Percentiles rank a stretch among this genome's conserved stretches.
Conservation (phyloP, 2,329 filamentous ascomycete genomes). For the Pseudogymnoascus sp. region DNA sequence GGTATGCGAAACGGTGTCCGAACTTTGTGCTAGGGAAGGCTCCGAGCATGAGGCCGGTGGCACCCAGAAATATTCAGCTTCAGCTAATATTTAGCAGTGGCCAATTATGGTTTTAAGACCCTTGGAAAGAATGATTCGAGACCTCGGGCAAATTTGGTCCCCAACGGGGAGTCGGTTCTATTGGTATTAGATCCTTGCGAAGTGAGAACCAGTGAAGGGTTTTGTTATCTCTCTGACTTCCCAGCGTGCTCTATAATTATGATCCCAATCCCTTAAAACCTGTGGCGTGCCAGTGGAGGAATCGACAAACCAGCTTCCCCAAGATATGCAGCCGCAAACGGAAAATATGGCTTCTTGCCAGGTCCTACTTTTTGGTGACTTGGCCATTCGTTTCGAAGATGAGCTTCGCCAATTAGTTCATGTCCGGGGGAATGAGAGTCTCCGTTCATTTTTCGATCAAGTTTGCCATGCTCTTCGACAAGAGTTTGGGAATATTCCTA, state of each 20-base stretch:
- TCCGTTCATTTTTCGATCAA: slow-evolving; percentile 1
- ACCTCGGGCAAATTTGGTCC: neutral
- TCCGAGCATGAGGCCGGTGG: neutral
- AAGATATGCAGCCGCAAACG: neutral
- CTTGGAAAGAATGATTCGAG: neutral
- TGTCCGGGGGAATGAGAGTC: neutral
- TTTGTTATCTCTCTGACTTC: neutral
- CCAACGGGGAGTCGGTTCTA: neutral
- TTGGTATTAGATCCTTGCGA: neutral
- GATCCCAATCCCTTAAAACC: too few relatives aligned
- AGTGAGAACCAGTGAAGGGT: neutral
- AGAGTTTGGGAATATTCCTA: neutral
- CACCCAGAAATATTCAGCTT: neutral
- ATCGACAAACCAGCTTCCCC: neutral
- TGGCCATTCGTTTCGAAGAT: neutral
- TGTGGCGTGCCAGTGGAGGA: neutral
- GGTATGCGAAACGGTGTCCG: slow-evolving; percentile 2
- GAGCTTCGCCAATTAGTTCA: neutral
- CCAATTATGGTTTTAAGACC: slow-evolving; percentile 1
- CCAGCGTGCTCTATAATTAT: neutral
- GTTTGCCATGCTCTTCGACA: neutral
- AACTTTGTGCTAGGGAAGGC: neutral
- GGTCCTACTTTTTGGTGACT: neutral
- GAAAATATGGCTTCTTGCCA: neutral
- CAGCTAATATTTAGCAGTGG: slow-evolving; percentile 1